Evolutionary conservation across 2,329 filamentous ascomycete species (phyloP), one percentile per base, ranked within the genome.

Genomic region (Gyromitra esculenta): DNA sequence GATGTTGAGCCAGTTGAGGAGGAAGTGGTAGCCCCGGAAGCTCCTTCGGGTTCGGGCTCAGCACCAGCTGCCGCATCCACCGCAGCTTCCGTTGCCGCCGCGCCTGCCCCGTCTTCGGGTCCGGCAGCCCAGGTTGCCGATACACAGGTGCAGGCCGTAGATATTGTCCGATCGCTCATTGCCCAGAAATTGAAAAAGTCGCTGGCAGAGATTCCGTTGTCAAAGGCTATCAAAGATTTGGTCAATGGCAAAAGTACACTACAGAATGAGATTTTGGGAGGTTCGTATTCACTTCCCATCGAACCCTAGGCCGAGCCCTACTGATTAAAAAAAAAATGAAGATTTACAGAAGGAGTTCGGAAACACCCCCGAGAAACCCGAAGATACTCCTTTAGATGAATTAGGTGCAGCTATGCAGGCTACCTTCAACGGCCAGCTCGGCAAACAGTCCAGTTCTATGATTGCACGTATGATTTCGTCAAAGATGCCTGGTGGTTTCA

Each of bases 401-500:
- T 88, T 99, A 76, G 92, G 94, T 86, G 93, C 92, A 70, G 88
- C 96, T 7, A 97, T 99, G 92, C 96, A 99, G 85, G 91, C 93
- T 60, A 98, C 95, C n/a, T 99, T 99, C 86, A 96, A 97, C 85
- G 96, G 96, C 81, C 95, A 97, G 85, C 90, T 99, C 77, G 96
- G 96, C 84, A 99, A 99, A 86, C 94, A 97, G 81, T 97, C 96
- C 0, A 91, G 92, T 69, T 96, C 94, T 1, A 89, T 99, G 73
- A 91, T 99, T 83, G 96, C 96, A 64, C 91, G 96, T 81, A 87
- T 99, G 83, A 96, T 99, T 56, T 98, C 96, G 1, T 97, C 96
- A 39, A 99, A 99, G 86, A 99, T 99, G 96, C 96, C 96, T 62
- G 96, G 95, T 86, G 96, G 96, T 78, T 99, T 99, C 89, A 99